Evolutionary conservation across 2,329 filamentous ascomycete species (phyloP), one percentile per base, ranked within the genome.

Genomic region (Arthroderma sp.): DNA sequence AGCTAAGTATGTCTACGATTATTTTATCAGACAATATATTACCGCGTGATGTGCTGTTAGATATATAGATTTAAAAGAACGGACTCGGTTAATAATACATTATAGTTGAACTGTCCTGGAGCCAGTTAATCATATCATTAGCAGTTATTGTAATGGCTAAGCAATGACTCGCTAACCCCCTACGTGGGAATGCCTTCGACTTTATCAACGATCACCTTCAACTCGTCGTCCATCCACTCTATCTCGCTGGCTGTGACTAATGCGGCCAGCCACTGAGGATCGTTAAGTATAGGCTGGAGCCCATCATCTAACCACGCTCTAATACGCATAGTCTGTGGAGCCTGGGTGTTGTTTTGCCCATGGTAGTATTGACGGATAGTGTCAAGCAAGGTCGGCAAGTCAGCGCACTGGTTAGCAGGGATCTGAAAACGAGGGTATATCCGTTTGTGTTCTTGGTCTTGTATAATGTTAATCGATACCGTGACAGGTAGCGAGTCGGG

Each of bases 211-310:
- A 77, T 61, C 56, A 77, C 69, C 54, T 68, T 71, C 58, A 77
- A 59, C 41, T 74, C 68, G 3, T 69, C 69, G 59, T 76, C 74
- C 73, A 77, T 75, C 74, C 74, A 77, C 31, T 76, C 74, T 1
- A 74, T 69, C 9, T 70, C 71, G 17, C 70, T 68, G 9, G 70
- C 71, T 3, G 71, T 70, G 33, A 74, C 62, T n/a, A 76, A 65
- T 3, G 73, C 71, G 58, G 75, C 68, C 19, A 70, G 69, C 74
- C 74, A 76, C 51, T 76, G 73, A 38, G 69, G 69, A 54, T 76
- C 72, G 47, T 65, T 71, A 11, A 67, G 65, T 6, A 76, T 64
- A 5, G 63, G 56, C 13, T 68, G 61, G n/a, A 76, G 59, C 4
- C 74, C 74, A 54, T 74, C 68, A 0, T 74, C 70, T 1, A 76